These are phyloP conservation scores for Ceratocystis cubensis DNA, from an alignment of 2,329 filamentous ascomycete genomes.

Conservation along the genomic window DNA sequence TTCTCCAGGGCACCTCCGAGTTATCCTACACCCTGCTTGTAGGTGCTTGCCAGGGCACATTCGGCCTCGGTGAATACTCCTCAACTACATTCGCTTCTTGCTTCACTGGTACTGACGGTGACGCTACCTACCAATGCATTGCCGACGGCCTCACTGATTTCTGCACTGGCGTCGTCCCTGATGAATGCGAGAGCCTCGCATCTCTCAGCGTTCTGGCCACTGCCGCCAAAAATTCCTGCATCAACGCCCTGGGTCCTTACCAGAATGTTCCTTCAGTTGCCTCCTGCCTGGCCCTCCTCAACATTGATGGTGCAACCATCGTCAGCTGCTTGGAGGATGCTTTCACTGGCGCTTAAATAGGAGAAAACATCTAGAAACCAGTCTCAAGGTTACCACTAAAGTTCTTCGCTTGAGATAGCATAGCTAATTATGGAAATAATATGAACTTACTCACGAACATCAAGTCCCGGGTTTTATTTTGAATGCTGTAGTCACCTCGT, in stretches of 20 bases:
- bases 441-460: no score
- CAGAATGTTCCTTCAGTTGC: background rate
- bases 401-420: no score
- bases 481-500: no score
- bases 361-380: background rate
- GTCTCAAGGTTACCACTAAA: no score
- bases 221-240: background rate
- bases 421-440: no score
- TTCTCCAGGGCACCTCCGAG: background rate
- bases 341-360: background rate
- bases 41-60: constrained; percentile 4
- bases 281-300: constrained; percentile 8
- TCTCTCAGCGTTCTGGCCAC: constrained; percentile 7
- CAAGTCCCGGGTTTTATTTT: no score
- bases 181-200: background rate
- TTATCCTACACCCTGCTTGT: background rate
- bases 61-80: constrained; percentile 9
- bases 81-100: constrained; percentile 6
- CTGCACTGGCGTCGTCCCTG: constrained; percentile 8
- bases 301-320: background rate
- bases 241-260: constrained; percentile 14
- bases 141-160: background rate
- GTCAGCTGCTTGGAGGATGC: constrained; percentile 15
- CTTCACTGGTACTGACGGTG: constrained; percentile 2
- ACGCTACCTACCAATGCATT: constrained; percentile 14